Base-by-base conservation (phyloP, 306 rosid species). In the Clitoria ternatea region DNA sequence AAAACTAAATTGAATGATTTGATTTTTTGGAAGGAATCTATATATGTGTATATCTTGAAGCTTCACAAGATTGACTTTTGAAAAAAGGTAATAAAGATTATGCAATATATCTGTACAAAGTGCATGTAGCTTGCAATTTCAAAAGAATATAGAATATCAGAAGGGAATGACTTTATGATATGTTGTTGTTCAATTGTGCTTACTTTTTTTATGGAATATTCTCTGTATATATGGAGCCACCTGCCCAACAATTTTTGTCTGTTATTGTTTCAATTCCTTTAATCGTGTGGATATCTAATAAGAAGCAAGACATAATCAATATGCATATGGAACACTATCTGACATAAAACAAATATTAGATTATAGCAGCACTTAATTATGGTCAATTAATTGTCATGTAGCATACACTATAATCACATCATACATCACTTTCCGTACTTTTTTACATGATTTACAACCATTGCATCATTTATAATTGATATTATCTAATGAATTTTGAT, bases 261-360 rank as follows among this genome's bases (percentile, higher is more conserved):
- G n/a, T n/a, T n/a, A n/a, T n/a, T 42, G 78, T 68, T 65, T 85
- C 73, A 85, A 60, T 61, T 80, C 84, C 80, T 90, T 86, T 70
- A 90, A 86, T 63, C 82, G 85, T 76, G 74, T 87, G 26, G 89
- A 84, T 18, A 90, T 88, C 88, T 83, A 57, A 24, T 22, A 44
- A 53, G 9, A 52, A 52, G 9, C 32, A 22, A 20, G 3, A 11
- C 33, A 11, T 5, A 13, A 18, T n/a, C n/a, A n/a, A 23, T 53
- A 36, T 29, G 11, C 12, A 35, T 5, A 26, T 53, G 35, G 19
- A 53, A 24, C 35, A 53, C 18, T 24, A 22, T n/a, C 1, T 50
- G 14, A 10, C 15, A 50, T 23, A 22, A 20, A 50, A 50, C 59
- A 49, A 49, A 20, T 20, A 49, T 49, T 8, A 49, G n/a, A 49